These are phyloP conservation scores for Spinacia oleracea DNA, from an alignment of 179 eudicot species.

Conservation along the genomic window DNA sequence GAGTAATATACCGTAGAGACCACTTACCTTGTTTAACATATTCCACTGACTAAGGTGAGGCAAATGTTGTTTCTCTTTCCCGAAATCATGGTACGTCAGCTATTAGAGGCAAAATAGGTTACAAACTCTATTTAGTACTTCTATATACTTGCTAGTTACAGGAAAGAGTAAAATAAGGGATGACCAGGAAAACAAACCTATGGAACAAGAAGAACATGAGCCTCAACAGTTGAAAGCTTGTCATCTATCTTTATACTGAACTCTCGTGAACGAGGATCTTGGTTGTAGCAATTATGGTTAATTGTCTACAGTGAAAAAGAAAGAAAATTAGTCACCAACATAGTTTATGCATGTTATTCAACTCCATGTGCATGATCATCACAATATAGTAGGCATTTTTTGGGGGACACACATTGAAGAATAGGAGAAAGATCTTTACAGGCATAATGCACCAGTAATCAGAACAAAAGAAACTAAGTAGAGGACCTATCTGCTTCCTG, in stretches of 20 bases:
- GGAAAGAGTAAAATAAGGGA: neutral
- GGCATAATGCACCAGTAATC: conserved; percentile 2
- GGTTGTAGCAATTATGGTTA: too few relatives aligned
- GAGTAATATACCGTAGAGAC: too few relatives aligned
- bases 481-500: too few relatives aligned
- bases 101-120: conserved; percentile 25
- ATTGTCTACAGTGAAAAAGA: too few relatives aligned
- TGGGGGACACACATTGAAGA: neutral
- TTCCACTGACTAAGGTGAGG: conserved; percentile 96
- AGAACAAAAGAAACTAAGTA: conserved; percentile 23
- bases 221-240: conserved; percentile 74
- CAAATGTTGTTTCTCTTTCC: conserved; percentile 69
- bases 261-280: conserved; percentile 71
- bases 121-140: neutral
- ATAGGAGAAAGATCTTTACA: neutral
- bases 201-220: conserved; percentile 92
- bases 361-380: too few relatives aligned
- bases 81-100: conserved; percentile 79
- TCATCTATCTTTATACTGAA: conserved; percentile 75
- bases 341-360: too few relatives aligned
- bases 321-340: too few relatives aligned
- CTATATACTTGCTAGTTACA: neutral
- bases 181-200: conserved; percentile 48
- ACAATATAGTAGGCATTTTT: neutral
- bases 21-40: conserved; percentile 80